phyloP scores from a whole-genome alignment of 352 stramenopile genomes.

The Phytophthora multivora region DNA sequence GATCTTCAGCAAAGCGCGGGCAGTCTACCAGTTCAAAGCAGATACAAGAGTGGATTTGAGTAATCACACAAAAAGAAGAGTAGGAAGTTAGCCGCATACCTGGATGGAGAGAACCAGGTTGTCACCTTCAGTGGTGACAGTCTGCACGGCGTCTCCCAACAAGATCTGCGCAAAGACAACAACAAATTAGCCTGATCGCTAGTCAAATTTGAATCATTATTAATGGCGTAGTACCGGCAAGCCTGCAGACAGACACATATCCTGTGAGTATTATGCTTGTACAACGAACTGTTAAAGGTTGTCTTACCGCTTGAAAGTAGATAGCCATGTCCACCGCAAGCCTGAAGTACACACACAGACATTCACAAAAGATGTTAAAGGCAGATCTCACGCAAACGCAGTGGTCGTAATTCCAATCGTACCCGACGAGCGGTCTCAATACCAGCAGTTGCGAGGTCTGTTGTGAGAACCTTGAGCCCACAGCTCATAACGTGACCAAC shows the following conservation, averaged over 20 bases:
- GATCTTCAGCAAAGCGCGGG: constrained; percentile 55
- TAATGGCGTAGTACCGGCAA: constrained; percentile 21
- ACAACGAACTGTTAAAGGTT: background rate
- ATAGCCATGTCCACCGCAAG: constrained; percentile 95
- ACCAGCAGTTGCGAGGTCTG: constrained; percentile 51
- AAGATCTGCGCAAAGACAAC: constrained; percentile 48
- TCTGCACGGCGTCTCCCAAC: constrained; percentile 91
- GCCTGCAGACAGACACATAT: constrained; percentile 17
- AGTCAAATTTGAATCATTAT: background rate
- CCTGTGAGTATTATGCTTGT: constrained; percentile 5
- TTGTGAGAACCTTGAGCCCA: constrained; percentile 60
- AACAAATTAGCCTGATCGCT: constrained; percentile 31
- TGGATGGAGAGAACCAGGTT: constrained; percentile 96
- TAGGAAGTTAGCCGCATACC: constrained; percentile 6
- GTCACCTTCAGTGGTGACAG: constrained; percentile 95
- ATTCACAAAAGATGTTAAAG: background rate
- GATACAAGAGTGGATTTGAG: no score
- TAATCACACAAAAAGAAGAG: no score
- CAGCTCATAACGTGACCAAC: constrained; percentile 67
- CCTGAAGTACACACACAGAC: constrained; percentile 24
- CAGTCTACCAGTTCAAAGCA: constrained; percentile 27
- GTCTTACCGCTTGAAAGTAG: constrained; percentile 76
- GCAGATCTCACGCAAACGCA: constrained; percentile 44
- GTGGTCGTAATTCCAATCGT: constrained; percentile 46
- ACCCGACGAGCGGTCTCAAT: constrained; percentile 60